These are phyloP conservation scores for Vicia sativa DNA, from an alignment of 306 rosid species.

Conservation along the genomic window DNA sequence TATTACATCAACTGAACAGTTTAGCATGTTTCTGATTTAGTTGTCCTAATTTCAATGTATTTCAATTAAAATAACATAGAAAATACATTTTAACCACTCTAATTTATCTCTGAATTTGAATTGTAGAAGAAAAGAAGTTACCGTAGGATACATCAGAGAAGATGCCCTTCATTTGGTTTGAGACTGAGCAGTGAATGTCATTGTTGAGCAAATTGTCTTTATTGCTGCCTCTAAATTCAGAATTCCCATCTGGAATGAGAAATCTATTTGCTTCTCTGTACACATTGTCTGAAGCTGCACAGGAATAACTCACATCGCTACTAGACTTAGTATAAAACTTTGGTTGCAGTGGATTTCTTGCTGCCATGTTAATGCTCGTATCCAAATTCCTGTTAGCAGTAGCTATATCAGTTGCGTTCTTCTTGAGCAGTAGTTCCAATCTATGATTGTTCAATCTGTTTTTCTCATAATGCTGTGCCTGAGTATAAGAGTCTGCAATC, in stretches of 20 bases:
- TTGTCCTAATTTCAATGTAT: conserved; percentile 27
- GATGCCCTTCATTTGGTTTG: conserved; percentile 44
- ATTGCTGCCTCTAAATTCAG: conserved; percentile 42
- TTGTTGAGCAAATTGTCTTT: conserved; percentile 43
- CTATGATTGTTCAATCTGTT: conserved; percentile 39
- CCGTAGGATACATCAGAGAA: conserved; percentile 49
- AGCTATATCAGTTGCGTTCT: conserved; percentile 37
- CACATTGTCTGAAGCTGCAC: conserved; percentile 32
- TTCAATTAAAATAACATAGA: conserved; percentile 28
- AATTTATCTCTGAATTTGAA: conserved; percentile 20
- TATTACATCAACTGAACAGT: conserved; percentile 29
- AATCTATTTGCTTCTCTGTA: conserved; percentile 37
- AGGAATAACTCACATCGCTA: conserved; percentile 32
- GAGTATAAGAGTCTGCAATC: conserved; percentile 41
- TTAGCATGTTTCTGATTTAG: conserved; percentile 18
- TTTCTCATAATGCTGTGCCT: conserved; percentile 34
- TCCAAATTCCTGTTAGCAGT: conserved; percentile 40
- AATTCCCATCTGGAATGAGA: conserved; percentile 41
- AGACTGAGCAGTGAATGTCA: conserved; percentile 42
- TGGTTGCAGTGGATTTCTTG: conserved; percentile 49
- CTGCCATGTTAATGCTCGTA: conserved; percentile 43
- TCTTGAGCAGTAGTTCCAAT: conserved; percentile 43
- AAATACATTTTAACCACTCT: conserved; percentile 26
- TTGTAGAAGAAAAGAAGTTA: conserved; percentile 45
- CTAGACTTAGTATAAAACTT: conserved; percentile 35